Conservation (phyloP, 192 early-diverging fungal species). For the Gigaspora rosea region DNA sequence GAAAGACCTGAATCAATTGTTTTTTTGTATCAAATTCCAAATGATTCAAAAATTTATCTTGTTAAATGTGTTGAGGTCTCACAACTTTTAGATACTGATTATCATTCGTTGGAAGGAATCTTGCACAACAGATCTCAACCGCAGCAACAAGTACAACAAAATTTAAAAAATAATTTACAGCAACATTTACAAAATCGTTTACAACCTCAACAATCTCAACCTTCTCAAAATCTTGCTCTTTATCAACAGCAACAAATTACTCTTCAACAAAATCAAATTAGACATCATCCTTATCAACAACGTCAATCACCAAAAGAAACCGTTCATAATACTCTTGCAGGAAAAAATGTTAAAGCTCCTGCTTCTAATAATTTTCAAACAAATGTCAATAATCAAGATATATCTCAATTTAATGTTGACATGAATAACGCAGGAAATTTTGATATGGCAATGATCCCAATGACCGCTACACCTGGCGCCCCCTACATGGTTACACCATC, state of each 20-base stretch:
- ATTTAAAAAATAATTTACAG: neutral
- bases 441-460: neutral
- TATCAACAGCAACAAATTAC: neutral
- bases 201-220: neutral
- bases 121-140: neutral
- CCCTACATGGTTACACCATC: neutral
- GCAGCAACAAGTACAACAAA: neutral
- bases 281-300: neutral
- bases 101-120: neutral
- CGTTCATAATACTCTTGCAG: neutral
- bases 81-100: neutral
- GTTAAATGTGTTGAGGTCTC: neutral
- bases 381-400: neutral
- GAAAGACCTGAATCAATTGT: neutral
- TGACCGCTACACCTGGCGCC: neutral
- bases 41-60: constrained; percentile 1
- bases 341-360: neutral
- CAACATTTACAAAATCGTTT: neutral
- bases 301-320: neutral
- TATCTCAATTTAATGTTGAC: neutral
- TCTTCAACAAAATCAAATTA: neutral
- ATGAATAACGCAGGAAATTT: neutral
- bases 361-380: neutral
- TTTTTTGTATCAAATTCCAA: neutral
- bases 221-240: neutral